A percentile compares a stretch with the other conserved stretches of the same genome.
Conservation (phyloP, 495 filamentous ascomycete genomes). For the Talaromyces liani region DNA sequence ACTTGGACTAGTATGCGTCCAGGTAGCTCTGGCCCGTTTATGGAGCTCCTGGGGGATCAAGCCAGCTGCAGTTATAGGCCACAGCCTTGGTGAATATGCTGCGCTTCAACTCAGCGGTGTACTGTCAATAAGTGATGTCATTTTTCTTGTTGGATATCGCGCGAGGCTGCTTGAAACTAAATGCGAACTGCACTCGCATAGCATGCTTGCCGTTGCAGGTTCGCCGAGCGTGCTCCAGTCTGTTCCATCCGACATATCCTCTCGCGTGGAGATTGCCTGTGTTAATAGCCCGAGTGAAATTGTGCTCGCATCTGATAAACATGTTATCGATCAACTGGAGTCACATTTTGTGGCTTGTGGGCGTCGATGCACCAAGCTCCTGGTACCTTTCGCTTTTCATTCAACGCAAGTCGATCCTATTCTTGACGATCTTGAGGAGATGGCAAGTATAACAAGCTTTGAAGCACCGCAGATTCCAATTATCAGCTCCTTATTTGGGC, state of each 20-base stretch:
- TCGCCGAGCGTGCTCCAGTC: constrained; percentile 21
- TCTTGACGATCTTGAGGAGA: constrained; percentile 31
- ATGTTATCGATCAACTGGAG: constrained; percentile 20
- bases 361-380: constrained; percentile 23
- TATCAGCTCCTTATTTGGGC: background rate
- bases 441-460: constrained; percentile 11
- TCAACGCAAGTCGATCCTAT: constrained; percentile 45
- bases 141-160: constrained; percentile 33
- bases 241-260: background rate
- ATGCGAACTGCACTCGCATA: constrained; percentile 14
- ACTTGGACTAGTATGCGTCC: constrained; percentile 28
- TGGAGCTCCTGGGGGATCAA: constrained; percentile 14
- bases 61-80: constrained; percentile 19
- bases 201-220: constrained; percentile 48
- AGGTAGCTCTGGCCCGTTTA: constrained; percentile 41
- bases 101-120: constrained; percentile 70
- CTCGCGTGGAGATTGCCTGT: constrained; percentile 43
- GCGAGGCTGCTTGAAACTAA: constrained; percentile 15
- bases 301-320: constrained; percentile 46
- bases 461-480: background rate
- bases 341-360: constrained; percentile 8
- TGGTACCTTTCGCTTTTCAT: constrained; percentile 49
- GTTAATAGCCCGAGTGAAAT: constrained; percentile 55
- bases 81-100: constrained; percentile 67
- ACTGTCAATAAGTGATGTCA: constrained; percentile 63